These are phyloP conservation scores for Candida sanyaensis DNA, from an alignment of 1,139 yeast species.

Conservation along the genomic window DNA sequence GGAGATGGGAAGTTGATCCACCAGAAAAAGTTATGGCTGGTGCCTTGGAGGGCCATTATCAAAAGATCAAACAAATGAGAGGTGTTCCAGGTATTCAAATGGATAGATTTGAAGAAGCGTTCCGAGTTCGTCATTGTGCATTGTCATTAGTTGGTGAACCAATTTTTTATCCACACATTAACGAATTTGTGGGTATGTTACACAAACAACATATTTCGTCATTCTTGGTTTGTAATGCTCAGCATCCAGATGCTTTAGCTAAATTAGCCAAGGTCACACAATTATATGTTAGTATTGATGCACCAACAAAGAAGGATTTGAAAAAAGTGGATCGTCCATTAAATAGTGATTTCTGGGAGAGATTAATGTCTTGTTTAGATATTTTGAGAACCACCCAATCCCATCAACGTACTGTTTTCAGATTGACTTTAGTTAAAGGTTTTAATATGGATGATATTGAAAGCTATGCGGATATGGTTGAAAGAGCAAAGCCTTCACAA, in stretches of 20 bases:
- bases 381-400: constrained; percentile 70
- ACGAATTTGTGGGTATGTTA: constrained; percentile 76
- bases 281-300: constrained; percentile 89
- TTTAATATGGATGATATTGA: constrained; percentile 81
- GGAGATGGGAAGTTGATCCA: constrained; percentile 95
- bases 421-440: constrained; percentile 89
- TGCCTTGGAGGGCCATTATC: constrained; percentile 85
- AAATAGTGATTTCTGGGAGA: constrained; percentile 91
- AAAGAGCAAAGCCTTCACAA: constrained; percentile 79
- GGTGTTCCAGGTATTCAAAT: constrained; percentile 95
- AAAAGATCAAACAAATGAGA: constrained; percentile 89
- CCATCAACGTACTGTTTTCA: constrained; percentile 87
- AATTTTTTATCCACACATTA: constrained; percentile 87
- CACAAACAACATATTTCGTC: constrained; percentile 81
- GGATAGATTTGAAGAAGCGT: constrained; percentile 89
- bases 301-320: constrained; percentile 78
- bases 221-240: constrained; percentile 92
- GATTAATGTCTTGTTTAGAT: constrained; percentile 78
- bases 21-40: constrained; percentile 85
- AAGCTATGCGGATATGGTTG: constrained; percentile 90
- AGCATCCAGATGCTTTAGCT: constrained; percentile 84
- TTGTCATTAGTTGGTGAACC: constrained; percentile 93
- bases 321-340: constrained; percentile 87
- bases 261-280: constrained; percentile 79
- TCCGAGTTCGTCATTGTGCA: constrained; percentile 87